Percentiles rank a stretch among this genome's conserved stretches.
phyloP scores from a whole-genome alignment of 805 yeast genomes.

The Candida montana region DNA sequence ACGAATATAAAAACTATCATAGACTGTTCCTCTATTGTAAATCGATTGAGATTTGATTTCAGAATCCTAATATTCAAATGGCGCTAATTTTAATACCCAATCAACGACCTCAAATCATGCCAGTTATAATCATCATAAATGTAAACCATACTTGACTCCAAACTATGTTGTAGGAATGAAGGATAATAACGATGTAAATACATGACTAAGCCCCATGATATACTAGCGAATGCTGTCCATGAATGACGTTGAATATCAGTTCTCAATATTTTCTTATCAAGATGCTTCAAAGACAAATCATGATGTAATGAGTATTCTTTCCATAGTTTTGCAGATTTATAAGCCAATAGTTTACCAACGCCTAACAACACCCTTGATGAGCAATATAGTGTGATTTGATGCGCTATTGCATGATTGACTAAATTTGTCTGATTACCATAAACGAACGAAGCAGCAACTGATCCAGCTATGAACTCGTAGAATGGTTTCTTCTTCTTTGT shows the following conservation, averaged over 20 bases:
- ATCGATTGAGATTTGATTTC: background rate
- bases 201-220: conserved; percentile 74
- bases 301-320: conserved; percentile 5
- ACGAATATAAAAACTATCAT: no score
- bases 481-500: conserved; percentile 11
- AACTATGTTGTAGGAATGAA: conserved; percentile 53
- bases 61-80: no score
- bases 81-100: conserved; percentile 29
- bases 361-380: conserved; percentile 65
- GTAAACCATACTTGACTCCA: conserved; percentile 66
- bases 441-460: conserved; percentile 34
- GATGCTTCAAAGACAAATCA: background rate
- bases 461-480: conserved; percentile 30
- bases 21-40: no score
- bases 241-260: conserved; percentile 27
- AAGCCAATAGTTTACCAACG: conserved; percentile 32
- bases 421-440: conserved; percentile 31
- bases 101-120: conserved; percentile 40
- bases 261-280: conserved; percentile 13
- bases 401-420: conserved; percentile 48
- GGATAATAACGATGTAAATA: conserved; percentile 60
- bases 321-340: conserved; percentile 12
- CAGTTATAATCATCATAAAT: conserved; percentile 59
- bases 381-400: conserved; percentile 70
- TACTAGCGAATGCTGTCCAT: conserved; percentile 59